phyloP scores from a whole-genome alignment of 2,329 filamentous ascomycete species.

The Hymenoscyphus infarciens region DNA sequence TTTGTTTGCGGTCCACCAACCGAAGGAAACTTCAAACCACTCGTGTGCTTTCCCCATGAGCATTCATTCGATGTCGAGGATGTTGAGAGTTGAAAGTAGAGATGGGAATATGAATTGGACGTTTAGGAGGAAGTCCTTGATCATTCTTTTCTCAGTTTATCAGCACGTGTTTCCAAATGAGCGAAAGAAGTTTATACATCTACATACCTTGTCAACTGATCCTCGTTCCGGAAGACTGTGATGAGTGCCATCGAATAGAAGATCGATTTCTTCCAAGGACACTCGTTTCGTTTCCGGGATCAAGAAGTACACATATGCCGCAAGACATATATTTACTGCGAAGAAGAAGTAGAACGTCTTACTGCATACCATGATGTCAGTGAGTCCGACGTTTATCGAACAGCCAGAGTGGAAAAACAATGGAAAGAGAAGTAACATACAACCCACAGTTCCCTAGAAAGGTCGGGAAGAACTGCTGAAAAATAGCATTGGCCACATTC shows the following conservation, averaged over 20 bases:
- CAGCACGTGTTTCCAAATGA: neutral
- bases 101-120: neutral
- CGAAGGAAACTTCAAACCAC: neutral
- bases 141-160: neutral
- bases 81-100: neutral
- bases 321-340: constrained; percentile 44
- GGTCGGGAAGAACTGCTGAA: constrained; percentile 60
- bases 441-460: constrained; percentile 56
- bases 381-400: neutral
- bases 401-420: too few relatives aligned
- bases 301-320: constrained; percentile 48
- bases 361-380: constrained; percentile 7
- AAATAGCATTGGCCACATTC: constrained; percentile 51
- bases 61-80: neutral
- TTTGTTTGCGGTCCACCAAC: too few relatives aligned
- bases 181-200: neutral
- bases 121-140: neutral
- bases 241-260: constrained; percentile 43
- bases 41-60: neutral
- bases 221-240: neutral
- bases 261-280: constrained; percentile 53
- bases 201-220: neutral
- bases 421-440: constrained; percentile 11
- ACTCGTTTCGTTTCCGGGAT: constrained; percentile 55
- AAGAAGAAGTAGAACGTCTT: constrained; percentile 50